Evolutionary conservation across 169 alveolate species (phyloP).

Genomic region (Plasmodium gallinaceum): DNA sequence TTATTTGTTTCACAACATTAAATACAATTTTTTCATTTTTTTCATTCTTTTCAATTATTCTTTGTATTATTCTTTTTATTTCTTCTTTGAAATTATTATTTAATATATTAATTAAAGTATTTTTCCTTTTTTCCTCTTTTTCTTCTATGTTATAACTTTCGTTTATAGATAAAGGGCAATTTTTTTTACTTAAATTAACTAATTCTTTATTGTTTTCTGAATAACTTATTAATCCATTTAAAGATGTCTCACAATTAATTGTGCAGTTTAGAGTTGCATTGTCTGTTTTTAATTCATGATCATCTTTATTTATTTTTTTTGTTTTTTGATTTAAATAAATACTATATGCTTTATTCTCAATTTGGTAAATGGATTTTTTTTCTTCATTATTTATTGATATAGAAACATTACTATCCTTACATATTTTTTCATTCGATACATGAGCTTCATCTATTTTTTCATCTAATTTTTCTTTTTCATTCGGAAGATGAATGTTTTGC

Average conservation of each 20-base stretch:
- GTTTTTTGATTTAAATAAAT: slow-evolving; percentile 24
- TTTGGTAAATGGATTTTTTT: not conserved
- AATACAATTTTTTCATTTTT: slow-evolving; percentile 24
- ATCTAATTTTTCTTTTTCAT: not conserved
- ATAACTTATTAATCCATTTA: not conserved
- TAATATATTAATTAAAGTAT: slow-evolving; percentile 7
- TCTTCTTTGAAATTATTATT: slow-evolving; percentile 33
- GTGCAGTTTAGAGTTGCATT: too few species aligned
- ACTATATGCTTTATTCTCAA: slow-evolving; percentile 35
- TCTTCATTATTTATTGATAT: slow-evolving; percentile 22
- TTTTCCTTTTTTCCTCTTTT: not conserved
- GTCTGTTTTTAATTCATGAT: not conserved
- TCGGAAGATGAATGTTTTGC: not conserved
- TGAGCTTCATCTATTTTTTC: not conserved
- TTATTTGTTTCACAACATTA: slow-evolving; percentile 10
- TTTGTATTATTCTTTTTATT: slow-evolving; percentile 28
- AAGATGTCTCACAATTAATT: not conserved
- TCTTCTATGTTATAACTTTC: not conserved
- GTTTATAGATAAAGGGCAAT: not conserved
- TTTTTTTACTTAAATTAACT: not conserved
- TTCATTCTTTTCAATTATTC: slow-evolving; percentile 6
- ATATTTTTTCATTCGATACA: not conserved
- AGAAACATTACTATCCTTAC: slow-evolving; percentile 1
- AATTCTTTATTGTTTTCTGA: not conserved
- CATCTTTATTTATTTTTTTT: not conserved